phyloP scores from a whole-genome alignment of 352 stramenopile genomes.

The Pythium vanterpoolii region DNA sequence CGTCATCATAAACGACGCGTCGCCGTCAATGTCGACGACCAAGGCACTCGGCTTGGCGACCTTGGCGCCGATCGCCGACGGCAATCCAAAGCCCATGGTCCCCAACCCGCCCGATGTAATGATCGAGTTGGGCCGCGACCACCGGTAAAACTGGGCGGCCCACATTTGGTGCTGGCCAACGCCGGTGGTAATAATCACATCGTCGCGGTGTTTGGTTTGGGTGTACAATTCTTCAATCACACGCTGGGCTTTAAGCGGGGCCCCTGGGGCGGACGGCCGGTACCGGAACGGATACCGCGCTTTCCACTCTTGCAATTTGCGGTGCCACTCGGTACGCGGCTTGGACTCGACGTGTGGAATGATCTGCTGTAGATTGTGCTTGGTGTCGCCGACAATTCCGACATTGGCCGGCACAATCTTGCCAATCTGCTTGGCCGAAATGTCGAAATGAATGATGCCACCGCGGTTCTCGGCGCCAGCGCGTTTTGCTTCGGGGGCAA shows the following conservation, averaged over 20 bases:
- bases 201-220: constrained; percentile 89
- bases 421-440: constrained; percentile 84
- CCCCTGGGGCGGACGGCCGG: constrained; percentile 59
- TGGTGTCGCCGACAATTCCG: constrained; percentile 74
- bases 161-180: constrained; percentile 98
- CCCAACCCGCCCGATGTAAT: constrained; percentile 93
- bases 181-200: constrained; percentile 94
- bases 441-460: constrained; percentile 96
- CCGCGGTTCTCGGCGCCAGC: constrained; percentile 89
- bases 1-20: constrained; percentile 97
- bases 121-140: constrained; percentile 92
- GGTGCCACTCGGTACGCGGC: constrained; percentile 89
- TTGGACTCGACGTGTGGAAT: constrained; percentile 77
- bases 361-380: constrained; percentile 92
- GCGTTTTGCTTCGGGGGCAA: constrained; percentile 90
- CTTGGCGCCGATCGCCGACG: constrained; percentile 93
- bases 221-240: constrained; percentile 93
- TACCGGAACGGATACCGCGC: constrained; percentile 92
- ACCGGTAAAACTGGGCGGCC: constrained; percentile 95
- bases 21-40: constrained; percentile 93
- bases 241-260: constrained; percentile 91
- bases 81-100: constrained; percentile 95
- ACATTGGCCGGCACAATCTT: constrained; percentile 86
- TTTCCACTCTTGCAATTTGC: constrained; percentile 90
- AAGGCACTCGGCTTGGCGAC: constrained; percentile 84